Evolutionary conservation across 1,139 yeast species (phyloP).

Genomic region (Barnettozyma hawaiiensis): DNA sequence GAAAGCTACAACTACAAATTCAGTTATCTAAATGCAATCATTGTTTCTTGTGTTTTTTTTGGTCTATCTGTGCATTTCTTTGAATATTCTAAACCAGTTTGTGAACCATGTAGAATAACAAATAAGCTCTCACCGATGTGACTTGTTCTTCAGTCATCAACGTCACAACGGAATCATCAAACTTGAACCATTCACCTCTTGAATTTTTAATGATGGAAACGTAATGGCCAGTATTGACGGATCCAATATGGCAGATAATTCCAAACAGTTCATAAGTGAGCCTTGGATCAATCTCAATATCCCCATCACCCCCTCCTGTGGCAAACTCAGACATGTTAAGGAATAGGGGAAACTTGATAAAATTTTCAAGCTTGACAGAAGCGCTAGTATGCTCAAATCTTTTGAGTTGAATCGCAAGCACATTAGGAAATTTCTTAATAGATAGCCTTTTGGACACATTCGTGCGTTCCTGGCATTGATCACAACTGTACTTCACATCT

Average conservation of each 20-base stretch:
- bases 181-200: conserved; percentile 78
- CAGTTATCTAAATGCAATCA: neutral
- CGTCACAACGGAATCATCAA: conserved; percentile 86
- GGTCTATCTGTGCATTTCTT: neutral
- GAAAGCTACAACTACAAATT: no score
- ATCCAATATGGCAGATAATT: conserved; percentile 82
- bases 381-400: conserved; percentile 67
- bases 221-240: conserved; percentile 93
- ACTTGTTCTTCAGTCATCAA: conserved; percentile 61
- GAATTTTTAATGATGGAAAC: conserved; percentile 69
- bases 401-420: conserved; percentile 77
- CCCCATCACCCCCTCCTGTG: conserved; percentile 18
- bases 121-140: conserved; percentile 64
- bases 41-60: neutral
- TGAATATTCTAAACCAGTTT: conserved; percentile 18
- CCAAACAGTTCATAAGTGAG: conserved; percentile 76
- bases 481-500: conserved; percentile 70
- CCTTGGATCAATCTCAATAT: conserved; percentile 24
- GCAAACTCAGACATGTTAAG: conserved; percentile 65
- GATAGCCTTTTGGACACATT: conserved; percentile 68
- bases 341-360: conserved; percentile 65
- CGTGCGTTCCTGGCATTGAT: conserved; percentile 53
- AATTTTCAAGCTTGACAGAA: conserved; percentile 71
- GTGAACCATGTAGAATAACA: conserved; percentile 70
- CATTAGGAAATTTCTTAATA: conserved; percentile 66